These are phyloP conservation scores for Claviceps quebecensis DNA, from an alignment of 2,329 filamentous ascomycete genomes.

Conservation along the genomic window DNA sequence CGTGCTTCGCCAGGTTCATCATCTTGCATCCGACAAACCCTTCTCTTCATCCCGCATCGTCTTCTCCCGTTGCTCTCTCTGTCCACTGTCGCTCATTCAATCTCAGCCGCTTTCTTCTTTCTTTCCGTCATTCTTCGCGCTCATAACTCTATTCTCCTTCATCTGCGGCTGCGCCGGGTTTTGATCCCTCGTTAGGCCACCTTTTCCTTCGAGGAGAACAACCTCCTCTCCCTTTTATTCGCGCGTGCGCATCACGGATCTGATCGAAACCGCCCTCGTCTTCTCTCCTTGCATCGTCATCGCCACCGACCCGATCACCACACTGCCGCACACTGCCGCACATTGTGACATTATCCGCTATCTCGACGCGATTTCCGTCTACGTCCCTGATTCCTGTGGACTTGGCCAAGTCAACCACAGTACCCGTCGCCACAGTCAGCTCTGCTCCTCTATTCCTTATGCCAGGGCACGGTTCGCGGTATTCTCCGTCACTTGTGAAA, in stretches of 20 bases:
- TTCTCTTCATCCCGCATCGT: neutral
- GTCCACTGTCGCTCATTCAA: conserved; percentile 6
- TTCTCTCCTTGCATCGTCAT: neutral
- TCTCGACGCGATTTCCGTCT: neutral
- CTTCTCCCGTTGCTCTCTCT: conserved; percentile 4
- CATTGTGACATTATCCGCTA: neutral
- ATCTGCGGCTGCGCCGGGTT: conserved; percentile 9
- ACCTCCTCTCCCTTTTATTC: neutral
- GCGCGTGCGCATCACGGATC: neutral
- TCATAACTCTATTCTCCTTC: neutral
- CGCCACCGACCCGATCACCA: neutral
- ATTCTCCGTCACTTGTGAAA: conserved; percentile 64
- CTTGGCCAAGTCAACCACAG: neutral
- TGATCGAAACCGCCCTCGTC: conserved; percentile 1
- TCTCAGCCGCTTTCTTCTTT: conserved; percentile 1
- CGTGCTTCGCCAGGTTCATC: neutral
- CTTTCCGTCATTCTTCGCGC: neutral
- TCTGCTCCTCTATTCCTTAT: conserved; percentile 35
- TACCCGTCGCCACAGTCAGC: neutral
- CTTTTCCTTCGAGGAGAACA: neutral
- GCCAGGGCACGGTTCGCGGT: conserved; percentile 60
- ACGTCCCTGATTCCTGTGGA: neutral
- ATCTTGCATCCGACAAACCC: neutral
- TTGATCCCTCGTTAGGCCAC: conserved; percentile 2
- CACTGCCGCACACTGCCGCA: neutral